Conservation (phyloP, 306 rosid species). For the Sphenostylis stenocarpa region DNA sequence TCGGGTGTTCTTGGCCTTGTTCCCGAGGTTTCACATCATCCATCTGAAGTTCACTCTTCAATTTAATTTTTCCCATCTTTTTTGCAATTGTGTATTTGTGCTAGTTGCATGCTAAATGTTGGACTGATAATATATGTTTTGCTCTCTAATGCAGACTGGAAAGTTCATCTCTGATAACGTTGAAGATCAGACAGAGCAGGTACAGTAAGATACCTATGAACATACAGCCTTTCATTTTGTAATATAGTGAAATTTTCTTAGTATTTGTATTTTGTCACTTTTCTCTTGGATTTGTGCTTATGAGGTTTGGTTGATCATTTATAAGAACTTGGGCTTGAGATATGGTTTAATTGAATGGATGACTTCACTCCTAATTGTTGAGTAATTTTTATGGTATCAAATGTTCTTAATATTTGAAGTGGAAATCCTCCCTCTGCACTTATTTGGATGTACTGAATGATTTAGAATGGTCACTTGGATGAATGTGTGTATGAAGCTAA, state of each 20-base stretch:
- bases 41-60: background rate
- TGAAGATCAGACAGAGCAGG: conserved; percentile 98
- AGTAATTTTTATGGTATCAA: background rate
- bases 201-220: conserved; percentile 23
- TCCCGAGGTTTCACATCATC: conserved; percentile 66
- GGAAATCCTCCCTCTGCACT: background rate
- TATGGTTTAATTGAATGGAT: conserved; percentile 13
- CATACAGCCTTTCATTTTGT: background rate
- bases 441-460: background rate
- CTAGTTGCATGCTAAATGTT: background rate
- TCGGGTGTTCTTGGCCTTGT: conserved; percentile 93
- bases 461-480: background rate
- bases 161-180: conserved; percentile 75
- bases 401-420: background rate
- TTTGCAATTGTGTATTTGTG: background rate
- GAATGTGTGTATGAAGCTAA: background rate
- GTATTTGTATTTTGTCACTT: background rate
- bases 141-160: conserved; percentile 61
- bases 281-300: conserved; percentile 5
- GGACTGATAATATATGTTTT: conserved; percentile 21
- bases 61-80: background rate
- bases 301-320: background rate
- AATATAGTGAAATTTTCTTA: background rate
- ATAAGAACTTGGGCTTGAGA: background rate
- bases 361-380: background rate